Percentiles rank a stretch among this genome's conserved stretches.
These are phyloP conservation scores for Kockovaella imperatae DNA, from an alignment of 768 basidiomycete species.

Conservation along the genomic window DNA sequence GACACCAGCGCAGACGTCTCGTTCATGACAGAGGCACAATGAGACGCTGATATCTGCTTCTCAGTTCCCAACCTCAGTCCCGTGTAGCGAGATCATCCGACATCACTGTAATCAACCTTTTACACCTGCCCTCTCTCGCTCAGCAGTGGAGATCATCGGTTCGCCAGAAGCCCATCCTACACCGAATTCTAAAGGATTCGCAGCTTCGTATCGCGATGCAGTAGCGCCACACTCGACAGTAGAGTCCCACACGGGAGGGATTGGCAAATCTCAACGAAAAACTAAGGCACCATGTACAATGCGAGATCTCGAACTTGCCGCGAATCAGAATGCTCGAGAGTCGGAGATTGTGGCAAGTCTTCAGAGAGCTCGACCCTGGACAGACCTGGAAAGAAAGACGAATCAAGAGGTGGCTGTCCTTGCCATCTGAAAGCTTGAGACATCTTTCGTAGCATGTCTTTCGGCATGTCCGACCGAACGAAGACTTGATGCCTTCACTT, in stretches of 20 bases:
- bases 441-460: too few relatives aligned
- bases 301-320: conserved; percentile 23
- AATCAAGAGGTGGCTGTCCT: conserved; percentile 32
- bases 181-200: conserved; percentile 15
- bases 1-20: not conserved
- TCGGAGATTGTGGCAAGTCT: conserved; percentile 16
- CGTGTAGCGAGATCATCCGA: conserved; percentile 52
- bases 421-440: conserved; percentile 13
- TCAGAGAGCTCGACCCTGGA: conserved; percentile 15
- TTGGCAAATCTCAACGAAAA: too few relatives aligned
- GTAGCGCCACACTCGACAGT: not conserved
- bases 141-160: conserved; percentile 52
- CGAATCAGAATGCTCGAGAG: conserved; percentile 24
- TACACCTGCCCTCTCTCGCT: conserved; percentile 57
- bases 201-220: conserved; percentile 9
- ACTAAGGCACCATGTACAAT: too few relatives aligned
- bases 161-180: conserved; percentile 10
- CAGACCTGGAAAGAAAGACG: conserved; percentile 32
- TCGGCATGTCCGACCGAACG: too few relatives aligned
- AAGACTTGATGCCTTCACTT: too few relatives aligned
- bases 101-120: conserved; percentile 60
- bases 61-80: conserved; percentile 55
- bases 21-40: not conserved
- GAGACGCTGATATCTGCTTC: not conserved
- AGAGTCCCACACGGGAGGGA: too few relatives aligned